Percentiles rank a stretch among this genome's conserved stretches.
Conservation (phyloP, 2,329 filamentous ascomycete genomes). For the Penicillium italicum region DNA sequence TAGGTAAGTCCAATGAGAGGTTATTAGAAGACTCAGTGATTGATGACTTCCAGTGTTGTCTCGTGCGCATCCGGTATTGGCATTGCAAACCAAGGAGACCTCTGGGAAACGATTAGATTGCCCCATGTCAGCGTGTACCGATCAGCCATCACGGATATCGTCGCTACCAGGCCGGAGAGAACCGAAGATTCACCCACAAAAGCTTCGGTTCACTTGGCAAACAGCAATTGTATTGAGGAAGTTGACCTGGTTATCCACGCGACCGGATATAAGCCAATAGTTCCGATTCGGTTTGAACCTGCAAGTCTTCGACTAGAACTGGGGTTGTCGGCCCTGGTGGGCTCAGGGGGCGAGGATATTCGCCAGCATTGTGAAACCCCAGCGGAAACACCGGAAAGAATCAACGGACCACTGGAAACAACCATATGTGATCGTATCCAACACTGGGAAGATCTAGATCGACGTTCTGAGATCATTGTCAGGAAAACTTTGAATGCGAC, state of each 20-base stretch:
- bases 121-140: slow-evolving; percentile 23
- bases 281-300: slow-evolving; percentile 20
- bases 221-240: slow-evolving; percentile 10
- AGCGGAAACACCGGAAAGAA: background rate
- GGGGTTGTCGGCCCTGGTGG: slow-evolving; percentile 12
- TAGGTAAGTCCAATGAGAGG: slow-evolving; percentile 7
- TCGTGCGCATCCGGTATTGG: slow-evolving; percentile 22
- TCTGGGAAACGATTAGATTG: slow-evolving; percentile 23
- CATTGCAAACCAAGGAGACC: slow-evolving; percentile 24
- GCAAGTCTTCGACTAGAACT: slow-evolving; percentile 10
- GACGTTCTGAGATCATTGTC: slow-evolving; percentile 1
- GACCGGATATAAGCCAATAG: slow-evolving; percentile 23
- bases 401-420: background rate
- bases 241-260: slow-evolving; percentile 23
- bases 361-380: background rate
- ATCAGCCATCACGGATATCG: slow-evolving; percentile 13
- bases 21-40: background rate
- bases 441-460: slow-evolving; percentile 16
- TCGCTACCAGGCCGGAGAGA: background rate
- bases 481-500: slow-evolving; percentile 5
- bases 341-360: background rate
- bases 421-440: background rate
- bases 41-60: slow-evolving; percentile 13
- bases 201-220: slow-evolving; percentile 4
- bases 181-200: background rate